A percentile compares a stretch with the other conserved stretches of the same genome.
These are phyloP conservation scores for Daedaleopsis nitida DNA, from an alignment of 768 basidiomycete genomes.

Conservation along the genomic window DNA sequence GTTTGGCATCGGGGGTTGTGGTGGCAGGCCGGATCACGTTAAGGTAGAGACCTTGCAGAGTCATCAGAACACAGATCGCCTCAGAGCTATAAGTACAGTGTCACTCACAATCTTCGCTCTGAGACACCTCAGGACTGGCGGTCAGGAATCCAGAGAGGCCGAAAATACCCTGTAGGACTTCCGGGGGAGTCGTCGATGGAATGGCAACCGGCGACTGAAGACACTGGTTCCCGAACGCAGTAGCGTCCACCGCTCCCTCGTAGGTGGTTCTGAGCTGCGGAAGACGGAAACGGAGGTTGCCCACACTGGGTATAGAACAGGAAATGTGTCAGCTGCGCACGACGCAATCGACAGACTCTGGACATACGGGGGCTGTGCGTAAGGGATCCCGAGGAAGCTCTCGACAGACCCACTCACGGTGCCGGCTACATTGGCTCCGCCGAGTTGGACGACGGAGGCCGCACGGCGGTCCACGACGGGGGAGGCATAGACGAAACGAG, in stretches of 20 bases:
- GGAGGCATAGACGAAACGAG: too few relatives aligned
- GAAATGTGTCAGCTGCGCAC: neutral
- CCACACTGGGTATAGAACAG: constrained; percentile 11
- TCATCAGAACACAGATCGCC: too few relatives aligned
- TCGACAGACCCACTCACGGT: constrained; percentile 6
- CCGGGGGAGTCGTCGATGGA: constrained; percentile 1
- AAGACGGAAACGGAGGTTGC: constrained; percentile 24
- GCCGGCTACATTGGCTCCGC: constrained; percentile 27
- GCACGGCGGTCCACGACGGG: too few relatives aligned
- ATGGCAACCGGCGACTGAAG: constrained; percentile 6
- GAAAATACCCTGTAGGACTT: neutral
- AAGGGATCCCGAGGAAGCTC: constrained; percentile 32
- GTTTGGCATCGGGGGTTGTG: constrained; percentile 1
- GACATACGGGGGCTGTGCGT: constrained; percentile 31
- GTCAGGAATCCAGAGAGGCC: neutral
- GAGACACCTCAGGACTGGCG: neutral
- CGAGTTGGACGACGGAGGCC: constrained; percentile 17
- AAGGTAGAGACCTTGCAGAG: neutral
- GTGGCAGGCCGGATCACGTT: neutral
- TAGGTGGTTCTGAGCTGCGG: constrained; percentile 13
- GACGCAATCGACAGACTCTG: neutral
- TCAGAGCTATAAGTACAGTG: too few relatives aligned
- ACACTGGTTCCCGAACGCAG: constrained; percentile 20
- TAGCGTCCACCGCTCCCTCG: constrained; percentile 18
- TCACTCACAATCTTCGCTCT: constrained; percentile 22